A percentile compares a stretch with the other conserved stretches of the same genome.
phyloP scores from a whole-genome alignment of 2,329 filamentous ascomycete genomes.

The Claviceps humidiphila region DNA sequence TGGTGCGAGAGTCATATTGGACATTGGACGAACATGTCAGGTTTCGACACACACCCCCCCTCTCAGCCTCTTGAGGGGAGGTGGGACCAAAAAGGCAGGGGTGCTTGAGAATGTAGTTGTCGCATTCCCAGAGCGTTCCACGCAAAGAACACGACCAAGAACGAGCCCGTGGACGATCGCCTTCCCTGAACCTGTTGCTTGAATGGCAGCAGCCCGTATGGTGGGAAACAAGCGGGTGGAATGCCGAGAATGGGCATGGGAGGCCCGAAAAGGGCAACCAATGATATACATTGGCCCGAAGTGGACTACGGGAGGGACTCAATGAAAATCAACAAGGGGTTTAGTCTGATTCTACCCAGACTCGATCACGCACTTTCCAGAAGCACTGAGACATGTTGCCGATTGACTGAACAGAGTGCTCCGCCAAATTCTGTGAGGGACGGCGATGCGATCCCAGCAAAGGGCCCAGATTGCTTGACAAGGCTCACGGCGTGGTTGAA shows the following conservation, averaged over 20 bases:
- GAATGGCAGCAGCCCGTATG: neutral
- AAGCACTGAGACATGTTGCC: slow-evolving; percentile 1
- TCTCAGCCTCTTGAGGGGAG: neutral
- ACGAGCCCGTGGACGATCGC: neutral
- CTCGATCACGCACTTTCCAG: slow-evolving; percentile 3
- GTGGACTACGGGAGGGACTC: neutral
- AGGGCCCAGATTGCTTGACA: neutral
- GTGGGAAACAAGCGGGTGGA: slow-evolving; percentile 1
- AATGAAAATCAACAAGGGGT: slow-evolving; percentile 2
- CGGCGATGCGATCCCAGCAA: neutral
- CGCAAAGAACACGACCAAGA: neutral
- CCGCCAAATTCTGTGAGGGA: slow-evolving; percentile 3
- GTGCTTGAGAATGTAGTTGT: slow-evolving; percentile 4
- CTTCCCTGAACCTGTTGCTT: neutral
- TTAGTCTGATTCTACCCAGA: slow-evolving; percentile 1
- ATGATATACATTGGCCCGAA: slow-evolving; percentile 1
- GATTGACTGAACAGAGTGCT: neutral
- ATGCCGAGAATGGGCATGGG: slow-evolving; percentile 1
- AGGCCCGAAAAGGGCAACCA: slow-evolving; percentile 1
- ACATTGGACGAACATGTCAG: neutral
- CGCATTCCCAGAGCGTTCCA: slow-evolving; percentile 4
- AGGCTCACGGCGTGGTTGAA: neutral
- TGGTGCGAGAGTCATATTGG: neutral
- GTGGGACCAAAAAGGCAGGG: slow-evolving; percentile 1
- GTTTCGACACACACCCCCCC: slow-evolving; percentile 1